Percentiles rank a stretch among this genome's conserved stretches.
phyloP scores from a whole-genome alignment of 768 basidiomycete species.

The Piloderma croceum region DNA sequence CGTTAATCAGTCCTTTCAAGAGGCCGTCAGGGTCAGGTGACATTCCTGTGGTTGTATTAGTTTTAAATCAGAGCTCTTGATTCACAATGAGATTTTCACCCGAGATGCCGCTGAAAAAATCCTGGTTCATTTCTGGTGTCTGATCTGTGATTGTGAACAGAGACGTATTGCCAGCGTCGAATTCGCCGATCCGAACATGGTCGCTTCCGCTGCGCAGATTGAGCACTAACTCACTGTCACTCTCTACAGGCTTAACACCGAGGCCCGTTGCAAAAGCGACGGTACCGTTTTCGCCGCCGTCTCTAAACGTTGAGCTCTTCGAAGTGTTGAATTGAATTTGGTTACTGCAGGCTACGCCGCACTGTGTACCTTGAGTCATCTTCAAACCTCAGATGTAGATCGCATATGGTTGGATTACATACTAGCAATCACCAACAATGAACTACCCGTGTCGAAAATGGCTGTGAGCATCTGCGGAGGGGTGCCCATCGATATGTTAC shows the following conservation, averaged over 20 bases:
- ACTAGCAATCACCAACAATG: slow-evolving; percentile 45
- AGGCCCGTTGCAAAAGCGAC: slow-evolving; percentile 50
- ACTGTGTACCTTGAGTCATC: slow-evolving; percentile 36
- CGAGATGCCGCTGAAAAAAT: slow-evolving; percentile 54
- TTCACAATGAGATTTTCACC: slow-evolving; percentile 23
- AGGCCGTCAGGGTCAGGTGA: slow-evolving; percentile 45
- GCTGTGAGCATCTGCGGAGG: slow-evolving; percentile 46
- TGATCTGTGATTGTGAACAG: slow-evolving; percentile 51
- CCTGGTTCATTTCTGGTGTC: slow-evolving; percentile 45
- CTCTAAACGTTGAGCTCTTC: slow-evolving; percentile 47
- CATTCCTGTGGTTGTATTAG: slow-evolving; percentile 34
- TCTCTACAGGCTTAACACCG: slow-evolving; percentile 47
- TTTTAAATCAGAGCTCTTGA: slow-evolving; percentile 1
- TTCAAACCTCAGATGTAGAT: slow-evolving; percentile 5
- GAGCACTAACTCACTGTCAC: slow-evolving; percentile 41
- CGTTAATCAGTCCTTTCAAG: slow-evolving; percentile 40
- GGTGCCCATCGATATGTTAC: slow-evolving; percentile 37
- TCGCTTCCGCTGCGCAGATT: slow-evolving; percentile 42
- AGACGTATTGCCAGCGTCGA: slow-evolving; percentile 31
- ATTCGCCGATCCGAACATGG: slow-evolving; percentile 44
- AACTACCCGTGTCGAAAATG: slow-evolving; percentile 55
- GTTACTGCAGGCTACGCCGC: slow-evolving; percentile 36
- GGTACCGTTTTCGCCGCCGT: slow-evolving; percentile 33
- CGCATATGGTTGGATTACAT: slow-evolving; percentile 10
- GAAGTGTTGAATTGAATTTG: slow-evolving; percentile 44